phyloP scores from a whole-genome alignment of 805 yeast species.

The Kodamaea fukazawae region DNA sequence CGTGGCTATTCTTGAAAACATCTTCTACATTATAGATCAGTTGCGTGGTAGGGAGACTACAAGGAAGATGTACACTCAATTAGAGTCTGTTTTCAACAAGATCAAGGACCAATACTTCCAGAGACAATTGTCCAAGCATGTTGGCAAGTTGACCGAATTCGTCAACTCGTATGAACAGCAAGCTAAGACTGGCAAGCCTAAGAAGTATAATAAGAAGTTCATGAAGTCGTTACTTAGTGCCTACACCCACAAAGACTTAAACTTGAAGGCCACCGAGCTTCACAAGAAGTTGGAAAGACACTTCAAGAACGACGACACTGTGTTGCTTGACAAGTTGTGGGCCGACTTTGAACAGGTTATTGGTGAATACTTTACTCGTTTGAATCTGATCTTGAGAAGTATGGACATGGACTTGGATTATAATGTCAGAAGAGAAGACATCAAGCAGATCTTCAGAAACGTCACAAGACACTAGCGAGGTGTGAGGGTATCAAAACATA shows the following conservation, averaged over 20 bases:
- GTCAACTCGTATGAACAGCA: conserved; percentile 61
- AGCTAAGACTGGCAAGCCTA: conserved; percentile 52
- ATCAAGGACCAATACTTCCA: conserved; percentile 33
- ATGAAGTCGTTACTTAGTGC: conserved; percentile 55
- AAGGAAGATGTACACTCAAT: conserved; percentile 22
- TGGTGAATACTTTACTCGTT: conserved; percentile 50
- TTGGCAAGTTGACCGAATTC: conserved; percentile 68
- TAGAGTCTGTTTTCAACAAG: conserved; percentile 27
- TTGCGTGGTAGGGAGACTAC: conserved; percentile 14
- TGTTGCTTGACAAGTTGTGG: conserved; percentile 65
- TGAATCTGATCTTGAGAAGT: conserved; percentile 51
- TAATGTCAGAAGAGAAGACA: conserved; percentile 52
- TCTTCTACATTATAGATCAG: conserved; percentile 35
- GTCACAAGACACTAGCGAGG: conserved; percentile 6
- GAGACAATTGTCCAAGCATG: conserved; percentile 39
- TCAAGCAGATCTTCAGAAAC: conserved; percentile 51
- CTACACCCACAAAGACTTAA: conserved; percentile 59
- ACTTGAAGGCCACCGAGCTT: conserved; percentile 51
- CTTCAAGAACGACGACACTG: conserved; percentile 48
- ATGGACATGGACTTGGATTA: conserved; percentile 54
- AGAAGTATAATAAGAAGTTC: conserved; percentile 59
- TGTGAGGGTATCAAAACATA: not conserved
- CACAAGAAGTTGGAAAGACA: conserved; percentile 57
- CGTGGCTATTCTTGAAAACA: conserved; percentile 39
- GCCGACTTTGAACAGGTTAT: conserved; percentile 63